Percentiles rank a stretch among this genome's conserved stretches.
Evolutionary conservation across 768 basidiomycete species (phyloP).

Genomic region (Tephrocybe rancida): DNA sequence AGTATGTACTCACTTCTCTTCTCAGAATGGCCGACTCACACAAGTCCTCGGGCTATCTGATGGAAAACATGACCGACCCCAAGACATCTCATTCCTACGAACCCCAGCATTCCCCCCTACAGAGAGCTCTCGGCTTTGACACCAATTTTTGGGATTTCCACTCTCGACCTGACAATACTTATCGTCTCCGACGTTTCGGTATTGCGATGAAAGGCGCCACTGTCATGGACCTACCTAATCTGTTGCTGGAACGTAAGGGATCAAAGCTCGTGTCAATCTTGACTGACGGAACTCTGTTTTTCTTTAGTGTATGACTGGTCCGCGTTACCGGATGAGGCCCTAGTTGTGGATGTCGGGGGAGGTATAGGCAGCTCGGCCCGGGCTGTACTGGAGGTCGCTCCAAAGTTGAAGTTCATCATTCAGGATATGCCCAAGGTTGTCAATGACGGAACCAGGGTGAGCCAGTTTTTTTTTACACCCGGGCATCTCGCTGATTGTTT

Average conservation of each 20-base stretch:
- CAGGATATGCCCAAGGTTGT: slow-evolving; percentile 49
- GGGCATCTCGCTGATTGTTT: neutral
- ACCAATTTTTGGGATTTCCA: slow-evolving; percentile 22
- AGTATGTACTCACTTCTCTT: too few species aligned
- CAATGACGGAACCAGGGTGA: slow-evolving; percentile 4
- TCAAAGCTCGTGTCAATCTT: neutral
- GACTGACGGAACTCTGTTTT: neutral
- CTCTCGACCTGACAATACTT: slow-evolving; percentile 22
- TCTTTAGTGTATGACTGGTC: slow-evolving; percentile 57
- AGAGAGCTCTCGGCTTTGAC: slow-evolving; percentile 19
- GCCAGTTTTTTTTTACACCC: neutral
- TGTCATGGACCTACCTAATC: slow-evolving; percentile 17
- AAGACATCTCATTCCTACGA: slow-evolving; percentile 19
- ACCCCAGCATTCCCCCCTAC: slow-evolving; percentile 17
- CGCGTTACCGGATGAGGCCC: slow-evolving; percentile 43
- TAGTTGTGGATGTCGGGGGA: slow-evolving; percentile 67
- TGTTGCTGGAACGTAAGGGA: slow-evolving; percentile 20
- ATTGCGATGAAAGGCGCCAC: slow-evolving; percentile 25
- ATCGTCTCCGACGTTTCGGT: slow-evolving; percentile 28
- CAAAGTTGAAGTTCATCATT: slow-evolving; percentile 45
- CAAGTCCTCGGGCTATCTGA: slow-evolving; percentile 26
- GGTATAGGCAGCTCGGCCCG: slow-evolving; percentile 52
- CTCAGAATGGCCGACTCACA: slow-evolving; percentile 24
- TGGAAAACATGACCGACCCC: slow-evolving; percentile 28
- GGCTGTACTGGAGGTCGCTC: neutral